Base-by-base conservation (phyloP, 345 rosid genomes). In the Euphorbia tirucalli region DNA sequence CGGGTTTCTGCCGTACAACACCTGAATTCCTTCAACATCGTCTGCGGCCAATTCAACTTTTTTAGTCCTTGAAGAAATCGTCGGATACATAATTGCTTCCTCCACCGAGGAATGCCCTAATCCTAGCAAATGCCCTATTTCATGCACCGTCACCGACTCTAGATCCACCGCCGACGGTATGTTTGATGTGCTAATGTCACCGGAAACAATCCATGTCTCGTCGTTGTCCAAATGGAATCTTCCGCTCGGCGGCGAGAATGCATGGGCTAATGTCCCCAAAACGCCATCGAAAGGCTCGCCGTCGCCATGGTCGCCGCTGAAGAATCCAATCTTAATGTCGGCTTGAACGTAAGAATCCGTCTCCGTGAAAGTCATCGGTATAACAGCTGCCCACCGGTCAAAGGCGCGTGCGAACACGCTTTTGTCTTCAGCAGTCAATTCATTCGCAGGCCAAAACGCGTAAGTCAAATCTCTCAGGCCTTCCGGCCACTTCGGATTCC, bases 251-350 rank as follows among this genome's bases (percentile, higher is more conserved):
- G 99, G 99, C 14, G 96, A 90, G 77, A 94, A 92, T 50, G 99
- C 93, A 77, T 94, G 99, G 3, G 97, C 97, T 59, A 94, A 77
- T 1, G 99, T 94, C 57, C 97, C 97, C 48, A 89, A 56, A 13
- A 82, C 77, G 70, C 99, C 99, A 57, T 94, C 99, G 43, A 94
- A 94, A 57, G 97, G 78, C 84, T 94, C 99, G 0, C 97, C 99
- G 65, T 94, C 99, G 0, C 92, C 93, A 80, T 94, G 99, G 30
- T 88, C 99, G 0, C 99, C 97, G 8, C 32, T 46, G 83, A 65
- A 85, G 77, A 94, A 94, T 30, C 85, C 97, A 61, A 94, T 87
- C 65, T 61, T 80, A 61, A 94, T 90, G 66, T 94, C 93, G 0
- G 98, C 90, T 7, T 1, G 0, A 0, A 7, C 0, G 81, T 56